Evolutionary conservation across 2,329 filamentous ascomycete species (phyloP).

Genomic region (Talaromyces piceae): DNA sequence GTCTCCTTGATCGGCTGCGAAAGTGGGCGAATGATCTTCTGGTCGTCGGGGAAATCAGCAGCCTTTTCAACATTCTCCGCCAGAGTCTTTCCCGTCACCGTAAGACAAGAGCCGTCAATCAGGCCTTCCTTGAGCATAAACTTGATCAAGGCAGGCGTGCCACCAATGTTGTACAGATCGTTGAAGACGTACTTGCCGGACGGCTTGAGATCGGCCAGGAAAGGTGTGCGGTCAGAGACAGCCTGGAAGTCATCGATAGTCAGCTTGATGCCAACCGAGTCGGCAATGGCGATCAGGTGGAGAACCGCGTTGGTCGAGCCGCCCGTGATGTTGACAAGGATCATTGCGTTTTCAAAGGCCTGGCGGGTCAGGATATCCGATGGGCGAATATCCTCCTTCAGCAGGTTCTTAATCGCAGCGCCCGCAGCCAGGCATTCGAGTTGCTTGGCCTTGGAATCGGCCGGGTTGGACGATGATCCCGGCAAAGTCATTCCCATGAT

Average conservation of each 20-base stretch:
- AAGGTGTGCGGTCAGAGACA: slow-evolving; percentile 69
- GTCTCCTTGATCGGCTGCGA: slow-evolving; percentile 62
- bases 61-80: slow-evolving; percentile 52
- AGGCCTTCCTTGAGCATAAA: slow-evolving; percentile 52
- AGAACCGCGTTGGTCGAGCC: slow-evolving; percentile 82
- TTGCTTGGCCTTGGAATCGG: slow-evolving; percentile 63
- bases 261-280: slow-evolving; percentile 71
- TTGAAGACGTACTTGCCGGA: slow-evolving; percentile 60
- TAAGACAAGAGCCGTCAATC: slow-evolving; percentile 54
- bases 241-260: slow-evolving; percentile 81
- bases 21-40: slow-evolving; percentile 62
- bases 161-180: slow-evolving; percentile 50
- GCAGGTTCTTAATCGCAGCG: slow-evolving; percentile 63
- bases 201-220: slow-evolving; percentile 76
- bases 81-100: slow-evolving; percentile 53
- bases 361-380: slow-evolving; percentile 70
- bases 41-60: slow-evolving; percentile 58
- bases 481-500: slow-evolving; percentile 72
- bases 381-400: slow-evolving; percentile 70
- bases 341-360: slow-evolving; percentile 81
- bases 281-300: slow-evolving; percentile 76
- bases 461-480: slow-evolving; percentile 71
- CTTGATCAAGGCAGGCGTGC: slow-evolving; percentile 52
- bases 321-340: slow-evolving; percentile 72
- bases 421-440: slow-evolving; percentile 67